Base-by-base conservation (phyloP, 1,284 basidiomycete species). In the Blastosporella zonata region DNA sequence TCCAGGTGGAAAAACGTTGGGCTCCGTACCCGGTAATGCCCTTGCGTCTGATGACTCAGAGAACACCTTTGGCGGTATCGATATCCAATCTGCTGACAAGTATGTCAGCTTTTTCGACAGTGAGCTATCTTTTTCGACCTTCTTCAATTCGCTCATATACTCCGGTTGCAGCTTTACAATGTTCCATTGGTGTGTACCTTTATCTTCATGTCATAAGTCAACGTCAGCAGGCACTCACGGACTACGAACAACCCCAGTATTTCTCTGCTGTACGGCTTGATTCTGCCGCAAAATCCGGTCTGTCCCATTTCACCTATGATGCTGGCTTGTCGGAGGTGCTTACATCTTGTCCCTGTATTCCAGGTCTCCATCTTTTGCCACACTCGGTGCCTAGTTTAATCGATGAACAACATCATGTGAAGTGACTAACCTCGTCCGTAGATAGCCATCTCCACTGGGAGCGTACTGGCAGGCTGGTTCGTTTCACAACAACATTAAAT, bases 21-120 rank as follows among this genome's bases (percentile, higher is more conserved):
- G 82, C 89, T 2, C 76, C 77, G 2, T 89, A 86, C 65, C 93
- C 93, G 6, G 84, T 95, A 39, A 87, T 96, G 81, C 92, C 93
- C 35, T 70, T 94, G 58, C 79, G 79, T 50, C 68, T 95, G 51
- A 77, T 95, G 42, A 79, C 74, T 20, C 82, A 82, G 59, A 71
- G 86, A 50, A 93, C 90, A 7, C 89, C 91, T 2, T 70, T 92
- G 20, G 82, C 87, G 10, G 84, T 94, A 8, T 87, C 89, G 0
- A 58, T 93, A 54, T 81, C 83, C 50, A 95, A 94, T 68, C 79
- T 97, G 33, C 75, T 89, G 56, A 78, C 75, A 9, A 87, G 85
- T 58, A 77, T 90, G 63, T 75, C 82, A 15, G 81, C 86, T 20
- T 95, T 90, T 64, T 89, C 87, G 0, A 82, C 84, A 77, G 88